Percentiles rank a stretch among this genome's conserved stretches.
Conservation (phyloP, 2,329 filamentous ascomycete genomes). For the Curvularia eragrostidis region DNA sequence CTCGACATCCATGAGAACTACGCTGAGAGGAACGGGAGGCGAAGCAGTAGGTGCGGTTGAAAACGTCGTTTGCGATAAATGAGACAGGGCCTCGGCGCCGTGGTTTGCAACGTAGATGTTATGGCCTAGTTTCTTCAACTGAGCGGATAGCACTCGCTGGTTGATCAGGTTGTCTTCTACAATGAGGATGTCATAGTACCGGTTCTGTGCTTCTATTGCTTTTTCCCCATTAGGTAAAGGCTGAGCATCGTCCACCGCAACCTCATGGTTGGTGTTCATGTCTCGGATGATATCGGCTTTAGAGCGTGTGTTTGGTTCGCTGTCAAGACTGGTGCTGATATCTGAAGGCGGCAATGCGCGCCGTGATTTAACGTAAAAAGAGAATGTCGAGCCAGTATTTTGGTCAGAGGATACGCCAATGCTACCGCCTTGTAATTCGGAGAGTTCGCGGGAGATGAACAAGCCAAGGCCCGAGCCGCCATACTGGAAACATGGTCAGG, state of each 20-base stretch:
- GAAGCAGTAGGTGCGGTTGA: conserved; percentile 3
- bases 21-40: conserved; percentile 1
- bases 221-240: background rate
- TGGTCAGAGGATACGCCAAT: conserved; percentile 32
- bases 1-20: conserved; percentile 37
- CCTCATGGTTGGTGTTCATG: background rate
- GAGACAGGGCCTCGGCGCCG: conserved; percentile 34
- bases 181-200: conserved; percentile 22
- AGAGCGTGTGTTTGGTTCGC: background rate
- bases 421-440: conserved; percentile 36
- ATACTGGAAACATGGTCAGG: conserved; percentile 22
- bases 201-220: background rate
- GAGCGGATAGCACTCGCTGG: conserved; percentile 36
- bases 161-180: conserved; percentile 47
- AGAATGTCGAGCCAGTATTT: conserved; percentile 33
- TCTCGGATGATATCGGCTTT: conserved; percentile 8
- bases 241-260: background rate
- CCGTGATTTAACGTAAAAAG: conserved; percentile 33
- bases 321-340: background rate
- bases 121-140: conserved; percentile 36
- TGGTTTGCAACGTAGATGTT: conserved; percentile 35
- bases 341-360: background rate
- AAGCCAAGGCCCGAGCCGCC: conserved; percentile 32
- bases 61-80: conserved; percentile 18
- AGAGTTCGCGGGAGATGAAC: conserved; percentile 37